phyloP scores from a whole-genome alignment of 768 basidiomycete species.

The Kwoniella dejecticola region DNA sequence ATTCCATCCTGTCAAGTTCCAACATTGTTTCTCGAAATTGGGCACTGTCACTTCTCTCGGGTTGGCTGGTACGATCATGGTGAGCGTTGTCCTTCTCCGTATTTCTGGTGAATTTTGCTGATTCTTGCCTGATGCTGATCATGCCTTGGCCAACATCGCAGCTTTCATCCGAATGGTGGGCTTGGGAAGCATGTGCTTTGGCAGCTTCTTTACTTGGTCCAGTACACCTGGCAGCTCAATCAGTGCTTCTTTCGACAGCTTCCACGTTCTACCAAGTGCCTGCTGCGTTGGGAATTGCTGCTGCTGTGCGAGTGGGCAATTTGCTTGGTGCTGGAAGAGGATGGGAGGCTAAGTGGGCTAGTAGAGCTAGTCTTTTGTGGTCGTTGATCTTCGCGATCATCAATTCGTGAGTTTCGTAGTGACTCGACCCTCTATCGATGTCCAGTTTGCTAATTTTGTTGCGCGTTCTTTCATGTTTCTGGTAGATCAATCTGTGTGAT shows the following conservation, averaged over 20 bases:
- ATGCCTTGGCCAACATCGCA: constrained; percentile 13
- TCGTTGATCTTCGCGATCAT: constrained; percentile 67
- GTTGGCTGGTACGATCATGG: constrained; percentile 67
- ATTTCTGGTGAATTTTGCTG: no score
- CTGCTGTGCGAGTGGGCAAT: constrained; percentile 85
- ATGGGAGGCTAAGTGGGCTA: constrained; percentile 69
- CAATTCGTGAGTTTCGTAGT: constrained; percentile 59
- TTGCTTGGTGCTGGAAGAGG: constrained; percentile 79
- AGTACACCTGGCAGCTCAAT: constrained; percentile 80
- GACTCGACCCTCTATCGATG: no score
- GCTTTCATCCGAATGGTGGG: constrained; percentile 89
- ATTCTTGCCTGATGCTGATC: no score
- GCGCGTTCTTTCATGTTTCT: no score
- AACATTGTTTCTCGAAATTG: constrained; percentile 71
- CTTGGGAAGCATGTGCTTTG: constrained; percentile 70
- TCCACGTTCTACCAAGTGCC: constrained; percentile 76
- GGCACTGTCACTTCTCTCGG: constrained; percentile 59
- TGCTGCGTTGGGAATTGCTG: constrained; percentile 76
- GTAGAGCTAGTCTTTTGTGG: constrained; percentile 68
- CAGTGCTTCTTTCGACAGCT: constrained; percentile 63
- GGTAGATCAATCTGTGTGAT: constrained; percentile 35
- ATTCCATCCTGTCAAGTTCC: constrained; percentile 73
- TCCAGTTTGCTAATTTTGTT: no score
- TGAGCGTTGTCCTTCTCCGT: constrained; percentile 23
- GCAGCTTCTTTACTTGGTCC: constrained; percentile 66